Base-by-base conservation (phyloP, 2,329 filamentous ascomycete species). In the Colletotrichum neosansevieriae region DNA sequence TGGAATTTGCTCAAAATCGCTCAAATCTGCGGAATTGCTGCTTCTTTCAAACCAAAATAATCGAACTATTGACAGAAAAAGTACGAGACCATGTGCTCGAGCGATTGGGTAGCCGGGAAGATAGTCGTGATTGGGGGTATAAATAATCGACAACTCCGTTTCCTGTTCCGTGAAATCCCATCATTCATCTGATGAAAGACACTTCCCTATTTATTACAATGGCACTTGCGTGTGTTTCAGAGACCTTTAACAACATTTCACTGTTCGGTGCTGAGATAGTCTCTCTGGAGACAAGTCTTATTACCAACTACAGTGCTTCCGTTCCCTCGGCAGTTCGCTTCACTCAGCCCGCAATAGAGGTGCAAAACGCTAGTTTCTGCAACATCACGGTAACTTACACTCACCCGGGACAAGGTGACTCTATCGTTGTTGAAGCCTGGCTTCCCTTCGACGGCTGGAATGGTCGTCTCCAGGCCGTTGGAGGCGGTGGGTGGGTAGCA, bases 401-500 rank as follows among this genome's bases (percentile, higher is more conserved):
- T 1, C 76, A 77, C 50, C 63, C 70, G 1, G 72, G 72, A 10
- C 65, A 72, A 15, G 63, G 66, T 4, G 75, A 77, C 42, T 44
- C 3, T 11, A 61, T 77, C 10, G 44, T 58, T 6, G 71, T 77
- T 9, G 70, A 75, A 15, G 67, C 73, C 1, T 76, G 72, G 71
- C 70, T 78, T 1, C 76, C 76, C 3, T 6, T 64, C 2, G 42
- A 51, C 1, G 53, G 38, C 2, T 79, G 77, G 76, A 79, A 79
- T 53, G 71, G 70, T 0, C 71, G 77, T 6, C 69, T 78, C 2
- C 72, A 76, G 34, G 75, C 71, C 6, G 53, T 77, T 17, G 77
- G 78, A 1, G 77, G 78, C 9, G 75, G 74, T 5, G 77, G 76
- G 3, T 78, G 57, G 47, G 62, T 63, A 7, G 73, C 76, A 0